Conservation (phyloP, 2,329 filamentous ascomycete genomes). For the Camptophora hylomeconis region DNA sequence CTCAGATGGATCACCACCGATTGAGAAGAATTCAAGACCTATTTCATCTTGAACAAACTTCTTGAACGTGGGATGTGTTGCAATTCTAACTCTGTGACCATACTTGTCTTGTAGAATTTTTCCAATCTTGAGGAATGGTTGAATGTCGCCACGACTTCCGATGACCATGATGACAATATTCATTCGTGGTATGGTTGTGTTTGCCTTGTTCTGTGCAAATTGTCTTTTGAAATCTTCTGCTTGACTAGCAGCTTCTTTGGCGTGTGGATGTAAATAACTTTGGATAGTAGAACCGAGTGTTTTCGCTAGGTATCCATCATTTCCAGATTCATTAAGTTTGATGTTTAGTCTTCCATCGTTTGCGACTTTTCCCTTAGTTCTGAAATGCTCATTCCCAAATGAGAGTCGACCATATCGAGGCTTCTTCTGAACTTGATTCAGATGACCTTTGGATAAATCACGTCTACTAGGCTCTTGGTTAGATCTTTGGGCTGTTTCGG, state of each 20-base stretch:
- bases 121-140: slow-evolving; percentile 65
- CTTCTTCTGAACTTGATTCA: slow-evolving; percentile 11
- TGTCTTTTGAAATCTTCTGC: slow-evolving; percentile 8
- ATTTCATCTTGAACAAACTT: slow-evolving; percentile 61
- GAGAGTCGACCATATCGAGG: slow-evolving; percentile 5
- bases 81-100: slow-evolving; percentile 63
- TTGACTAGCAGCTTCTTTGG: slow-evolving; percentile 18
- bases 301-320: slow-evolving; percentile 60
- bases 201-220: slow-evolving; percentile 16
- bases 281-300: slow-evolving; percentile 53
- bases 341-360: slow-evolving; percentile 60
- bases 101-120: slow-evolving; percentile 58
- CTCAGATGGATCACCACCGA: slow-evolving; percentile 67
- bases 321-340: slow-evolving; percentile 56
- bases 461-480: slow-evolving; percentile 6
- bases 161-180: slow-evolving; percentile 80
- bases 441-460: slow-evolving; percentile 9
- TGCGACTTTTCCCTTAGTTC: slow-evolving; percentile 41
- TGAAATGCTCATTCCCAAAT: slow-evolving; percentile 14
- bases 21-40: slow-evolving; percentile 66
- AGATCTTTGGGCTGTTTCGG: slow-evolving; percentile 5
- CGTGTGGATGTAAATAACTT: slow-evolving; percentile 34
- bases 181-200: slow-evolving; percentile 36
- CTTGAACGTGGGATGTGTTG: slow-evolving; percentile 65
- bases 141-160: slow-evolving; percentile 65